A percentile compares a stretch with the other conserved stretches of the same genome.
Evolutionary conservation across 2,329 filamentous ascomycete species (phyloP).

Genomic region (Ambrosiella xylebori): DNA sequence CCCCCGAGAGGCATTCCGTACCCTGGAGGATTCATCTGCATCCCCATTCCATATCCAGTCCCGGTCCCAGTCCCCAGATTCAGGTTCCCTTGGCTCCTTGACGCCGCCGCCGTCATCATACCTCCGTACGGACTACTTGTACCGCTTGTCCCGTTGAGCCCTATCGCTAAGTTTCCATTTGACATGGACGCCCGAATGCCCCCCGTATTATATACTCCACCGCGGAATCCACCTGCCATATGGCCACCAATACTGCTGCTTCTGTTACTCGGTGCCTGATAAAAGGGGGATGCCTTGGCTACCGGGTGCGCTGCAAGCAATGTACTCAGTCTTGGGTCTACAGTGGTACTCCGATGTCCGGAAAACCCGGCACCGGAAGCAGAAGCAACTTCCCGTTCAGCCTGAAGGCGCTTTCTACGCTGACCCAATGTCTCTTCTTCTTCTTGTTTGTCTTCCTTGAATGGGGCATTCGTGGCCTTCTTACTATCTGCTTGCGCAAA

Average conservation of each 20-base stretch:
- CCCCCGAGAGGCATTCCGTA: constrained; percentile 11
- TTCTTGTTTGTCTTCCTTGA: constrained; percentile 17
- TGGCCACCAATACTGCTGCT: constrained; percentile 8
- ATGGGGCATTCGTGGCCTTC: constrained; percentile 18
- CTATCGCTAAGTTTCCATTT: neutral
- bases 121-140: neutral
- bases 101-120: neutral
- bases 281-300: constrained; percentile 16
- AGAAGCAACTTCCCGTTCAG: constrained; percentile 45
- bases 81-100: constrained; percentile 10
- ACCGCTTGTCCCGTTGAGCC: neutral
- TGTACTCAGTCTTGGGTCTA: constrained; percentile 31
- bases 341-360: constrained; percentile 14
- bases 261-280: constrained; percentile 14
- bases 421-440: constrained; percentile 69
- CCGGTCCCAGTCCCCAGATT: constrained; percentile 13
- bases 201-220: constrained; percentile 39
- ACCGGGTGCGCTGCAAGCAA: constrained; percentile 31
- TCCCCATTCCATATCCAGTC: constrained; percentile 8
- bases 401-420: constrained; percentile 55
- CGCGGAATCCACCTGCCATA: constrained; percentile 28
- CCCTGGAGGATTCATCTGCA: constrained; percentile 4
- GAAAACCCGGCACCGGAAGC: constrained; percentile 27
- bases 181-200: constrained; percentile 16
- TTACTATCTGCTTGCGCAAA: constrained; percentile 16